Evolutionary conservation across 2,329 filamentous ascomycete genomes (phyloP).

Genomic region (Calonectria montana): DNA sequence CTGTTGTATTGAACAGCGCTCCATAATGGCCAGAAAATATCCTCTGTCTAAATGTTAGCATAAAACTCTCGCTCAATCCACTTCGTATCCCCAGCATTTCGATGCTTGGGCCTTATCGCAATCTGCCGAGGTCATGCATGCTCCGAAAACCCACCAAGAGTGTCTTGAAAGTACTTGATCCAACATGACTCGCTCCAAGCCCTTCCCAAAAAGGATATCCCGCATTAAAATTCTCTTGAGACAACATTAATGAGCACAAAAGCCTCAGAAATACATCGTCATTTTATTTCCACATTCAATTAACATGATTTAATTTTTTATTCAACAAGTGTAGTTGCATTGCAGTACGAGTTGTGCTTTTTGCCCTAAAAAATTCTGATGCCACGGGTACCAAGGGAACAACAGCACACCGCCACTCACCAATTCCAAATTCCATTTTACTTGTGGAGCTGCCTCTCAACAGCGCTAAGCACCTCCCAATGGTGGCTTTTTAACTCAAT

Average conservation of each 20-base stretch:
- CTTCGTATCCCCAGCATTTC: neutral
- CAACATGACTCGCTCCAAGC: neutral
- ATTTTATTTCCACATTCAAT: neutral
- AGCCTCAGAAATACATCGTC: neutral
- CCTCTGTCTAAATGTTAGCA: neutral
- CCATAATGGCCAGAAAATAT: neutral
- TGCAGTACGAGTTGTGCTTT: neutral
- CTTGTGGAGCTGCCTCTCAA: neutral
- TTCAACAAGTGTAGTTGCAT: neutral
- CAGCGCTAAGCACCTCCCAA: neutral
- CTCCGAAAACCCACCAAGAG: neutral
- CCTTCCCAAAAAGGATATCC: neutral
- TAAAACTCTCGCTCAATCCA: neutral
- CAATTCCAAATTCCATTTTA: neutral
- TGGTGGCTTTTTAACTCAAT: neutral
- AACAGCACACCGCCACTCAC: neutral
- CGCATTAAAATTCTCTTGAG: neutral
- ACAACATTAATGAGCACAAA: neutral
- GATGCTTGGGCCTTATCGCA: constrained; percentile 3
- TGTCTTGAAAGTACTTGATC: neutral
- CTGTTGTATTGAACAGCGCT: neutral
- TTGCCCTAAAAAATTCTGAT: neutral
- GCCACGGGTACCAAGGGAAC: neutral
- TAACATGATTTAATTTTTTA: neutral
- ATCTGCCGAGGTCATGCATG: constrained; percentile 2